Evolutionary conservation across 75 land plant genomes (phyloP).

Genomic region (Pseudotsuga menziesii): DNA sequence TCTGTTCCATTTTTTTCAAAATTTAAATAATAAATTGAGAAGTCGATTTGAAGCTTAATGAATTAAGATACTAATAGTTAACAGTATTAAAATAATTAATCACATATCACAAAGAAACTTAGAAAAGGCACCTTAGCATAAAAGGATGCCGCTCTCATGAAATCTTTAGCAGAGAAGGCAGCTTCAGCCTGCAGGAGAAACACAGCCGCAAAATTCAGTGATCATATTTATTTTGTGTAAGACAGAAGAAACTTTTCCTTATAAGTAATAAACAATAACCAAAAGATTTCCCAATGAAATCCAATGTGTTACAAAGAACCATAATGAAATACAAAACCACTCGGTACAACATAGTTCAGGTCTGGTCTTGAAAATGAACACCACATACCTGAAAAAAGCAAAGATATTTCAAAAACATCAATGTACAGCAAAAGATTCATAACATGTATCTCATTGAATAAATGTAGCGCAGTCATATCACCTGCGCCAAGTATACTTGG

Average conservation of each 20-base stretch:
- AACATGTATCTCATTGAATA: neutral
- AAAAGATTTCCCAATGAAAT: neutral
- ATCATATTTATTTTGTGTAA: neutral
- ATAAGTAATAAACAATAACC: neutral
- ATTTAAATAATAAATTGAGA: too few species aligned
- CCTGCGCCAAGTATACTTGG: conserved; percentile 86
- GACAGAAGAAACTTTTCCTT: neutral
- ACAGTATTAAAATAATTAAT: neutral
- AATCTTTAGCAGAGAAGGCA: conserved; percentile 80
- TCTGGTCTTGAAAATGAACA: neutral
- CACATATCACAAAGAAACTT: neutral
- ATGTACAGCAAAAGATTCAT: neutral
- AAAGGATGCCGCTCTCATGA: conserved; percentile 82
- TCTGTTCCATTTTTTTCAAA: too few species aligned
- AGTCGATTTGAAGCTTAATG: too few species aligned
- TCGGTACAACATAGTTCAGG: neutral
- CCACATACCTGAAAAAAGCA: neutral
- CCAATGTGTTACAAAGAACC: neutral
- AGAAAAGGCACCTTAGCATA: conserved; percentile 78
- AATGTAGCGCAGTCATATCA: conserved; percentile 12
- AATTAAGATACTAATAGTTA: neutral
- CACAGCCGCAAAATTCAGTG: neutral
- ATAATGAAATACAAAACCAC: neutral
- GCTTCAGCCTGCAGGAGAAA: conserved; percentile 77
- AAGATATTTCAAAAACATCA: neutral